Evolutionary conservation across 805 yeast species (phyloP).

Genomic region (Myxozyma geophila): DNA sequence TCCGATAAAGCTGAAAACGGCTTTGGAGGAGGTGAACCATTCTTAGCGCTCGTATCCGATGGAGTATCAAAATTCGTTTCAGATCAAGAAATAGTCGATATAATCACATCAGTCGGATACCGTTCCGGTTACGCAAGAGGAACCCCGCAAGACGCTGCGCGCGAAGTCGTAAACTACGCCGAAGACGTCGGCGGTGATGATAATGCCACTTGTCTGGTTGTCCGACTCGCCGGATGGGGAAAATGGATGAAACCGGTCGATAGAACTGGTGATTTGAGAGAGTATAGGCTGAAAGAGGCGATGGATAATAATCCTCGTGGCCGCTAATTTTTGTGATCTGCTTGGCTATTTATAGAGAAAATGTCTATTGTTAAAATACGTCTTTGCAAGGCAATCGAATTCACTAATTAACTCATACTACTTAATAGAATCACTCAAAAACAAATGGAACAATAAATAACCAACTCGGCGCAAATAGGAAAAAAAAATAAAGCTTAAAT

Average conservation of each 20-base stretch:
- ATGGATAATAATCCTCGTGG: conserved; percentile 32
- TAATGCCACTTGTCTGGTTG: conserved; percentile 88
- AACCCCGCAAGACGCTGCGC: conserved; percentile 83
- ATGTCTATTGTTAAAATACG: neutral
- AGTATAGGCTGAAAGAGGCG: conserved; percentile 62
- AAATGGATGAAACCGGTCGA: conserved; percentile 70
- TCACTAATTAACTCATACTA: too few species aligned
- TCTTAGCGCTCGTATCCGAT: conserved; percentile 80
- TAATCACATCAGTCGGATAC: conserved; percentile 59
- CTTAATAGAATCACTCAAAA: neutral
- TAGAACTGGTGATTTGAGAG: conserved; percentile 81
- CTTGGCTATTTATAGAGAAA: neutral
- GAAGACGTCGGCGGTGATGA: conserved; percentile 91
- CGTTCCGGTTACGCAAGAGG: conserved; percentile 56
- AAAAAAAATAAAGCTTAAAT: neutral
- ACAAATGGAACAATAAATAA: neutral
- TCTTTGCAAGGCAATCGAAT: too few species aligned
- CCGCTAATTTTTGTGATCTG: neutral
- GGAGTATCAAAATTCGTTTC: conserved; percentile 81
- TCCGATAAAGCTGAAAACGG: conserved; percentile 45
- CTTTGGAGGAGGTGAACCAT: conserved; percentile 51
- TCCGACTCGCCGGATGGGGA: conserved; percentile 90
- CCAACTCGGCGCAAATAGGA: neutral
- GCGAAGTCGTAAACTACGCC: conserved; percentile 80
- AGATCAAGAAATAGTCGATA: conserved; percentile 91